phyloP scores from a whole-genome alignment of 495 filamentous ascomycete genomes.

The Friedmanniomyces simplex region DNA sequence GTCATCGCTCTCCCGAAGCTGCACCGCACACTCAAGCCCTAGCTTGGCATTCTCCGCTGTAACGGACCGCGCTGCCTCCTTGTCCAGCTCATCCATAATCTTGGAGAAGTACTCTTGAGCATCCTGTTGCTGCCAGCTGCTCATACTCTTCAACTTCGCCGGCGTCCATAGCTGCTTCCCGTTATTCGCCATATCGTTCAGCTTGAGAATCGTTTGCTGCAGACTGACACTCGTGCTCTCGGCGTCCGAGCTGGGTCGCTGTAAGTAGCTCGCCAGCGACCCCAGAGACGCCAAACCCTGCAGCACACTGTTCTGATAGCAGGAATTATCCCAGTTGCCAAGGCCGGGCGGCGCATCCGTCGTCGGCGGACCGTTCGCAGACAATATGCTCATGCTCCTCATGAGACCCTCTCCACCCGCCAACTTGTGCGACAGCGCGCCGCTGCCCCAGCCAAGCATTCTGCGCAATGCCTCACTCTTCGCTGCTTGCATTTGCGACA shows the following conservation, averaged over 20 bases:
- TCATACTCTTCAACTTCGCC: slow-evolving; percentile 69
- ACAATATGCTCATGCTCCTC: not conserved
- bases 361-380: slow-evolving; percentile 1
- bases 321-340: slow-evolving; percentile 88
- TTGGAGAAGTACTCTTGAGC: slow-evolving; percentile 97
- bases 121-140: slow-evolving; percentile 92
- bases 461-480: slow-evolving; percentile 62
- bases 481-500: slow-evolving; percentile 33
- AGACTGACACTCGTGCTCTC: slow-evolving; percentile 45
- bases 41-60: not conserved
- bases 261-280: slow-evolving; percentile 45
- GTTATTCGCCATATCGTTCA: slow-evolving; percentile 57
- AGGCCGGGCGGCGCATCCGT: slow-evolving; percentile 57
- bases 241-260: slow-evolving; percentile 28
- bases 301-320: slow-evolving; percentile 94
- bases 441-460: slow-evolving; percentile 54
- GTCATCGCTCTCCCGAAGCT: slow-evolving; percentile 6
- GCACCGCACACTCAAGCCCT: slow-evolving; percentile 34
- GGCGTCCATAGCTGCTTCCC: slow-evolving; percentile 71
- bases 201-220: slow-evolving; percentile 48
- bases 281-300: slow-evolving; percentile 70
- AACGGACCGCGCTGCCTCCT: slow-evolving; percentile 25
- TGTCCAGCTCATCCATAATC: slow-evolving; percentile 75
- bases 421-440: slow-evolving; percentile 38
- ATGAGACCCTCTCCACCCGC: slow-evolving; percentile 34